phyloP scores from a whole-genome alignment of 176 grass and related monocot species.

The Leersia perrieri region DNA sequence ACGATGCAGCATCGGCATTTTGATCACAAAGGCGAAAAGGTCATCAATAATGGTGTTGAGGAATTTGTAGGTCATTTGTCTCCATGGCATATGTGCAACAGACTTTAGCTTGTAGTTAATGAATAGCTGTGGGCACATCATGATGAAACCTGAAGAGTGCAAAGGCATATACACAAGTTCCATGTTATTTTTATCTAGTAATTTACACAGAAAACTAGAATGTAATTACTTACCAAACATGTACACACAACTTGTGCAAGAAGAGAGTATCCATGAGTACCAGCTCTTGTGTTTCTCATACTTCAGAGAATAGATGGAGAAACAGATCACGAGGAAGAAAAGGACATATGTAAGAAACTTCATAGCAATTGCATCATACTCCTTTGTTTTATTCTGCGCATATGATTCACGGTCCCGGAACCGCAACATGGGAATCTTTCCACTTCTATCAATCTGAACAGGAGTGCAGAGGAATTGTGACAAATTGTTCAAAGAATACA shows the following conservation, averaged over 20 bases:
- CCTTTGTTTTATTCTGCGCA: constrained; percentile 96
- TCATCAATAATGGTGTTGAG: constrained; percentile 99
- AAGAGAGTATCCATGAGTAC: constrained; percentile 99
- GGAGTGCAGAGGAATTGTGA: constrained; percentile 2
- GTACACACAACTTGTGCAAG: constrained; percentile 96
- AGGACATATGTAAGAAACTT: constrained; percentile 91
- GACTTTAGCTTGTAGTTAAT: constrained; percentile 99
- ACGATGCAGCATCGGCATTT: constrained; percentile 97
- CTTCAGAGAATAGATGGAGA: constrained; percentile 83
- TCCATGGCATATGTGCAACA: constrained; percentile 97
- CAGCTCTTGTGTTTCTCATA: constrained; percentile 97
- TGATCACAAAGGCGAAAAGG: constrained; percentile 98
- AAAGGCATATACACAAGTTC: constrained; percentile 8
- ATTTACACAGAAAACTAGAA: not conserved
- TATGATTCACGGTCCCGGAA: constrained; percentile 89
- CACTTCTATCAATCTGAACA: constrained; percentile 86
- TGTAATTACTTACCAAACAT: constrained; percentile 85
- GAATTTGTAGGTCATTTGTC: constrained; percentile 99
- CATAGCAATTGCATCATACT: constrained; percentile 97
- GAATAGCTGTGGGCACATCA: constrained; percentile 99
- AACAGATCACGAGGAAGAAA: constrained; percentile 70
- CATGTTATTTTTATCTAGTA: not conserved
- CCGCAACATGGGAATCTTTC: constrained; percentile 81
- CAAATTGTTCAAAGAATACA: not conserved
- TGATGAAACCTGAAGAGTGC: constrained; percentile 81